Evolutionary conservation across 2,329 filamentous ascomycete species (phyloP).

Genomic region (Oidium heveae): DNA sequence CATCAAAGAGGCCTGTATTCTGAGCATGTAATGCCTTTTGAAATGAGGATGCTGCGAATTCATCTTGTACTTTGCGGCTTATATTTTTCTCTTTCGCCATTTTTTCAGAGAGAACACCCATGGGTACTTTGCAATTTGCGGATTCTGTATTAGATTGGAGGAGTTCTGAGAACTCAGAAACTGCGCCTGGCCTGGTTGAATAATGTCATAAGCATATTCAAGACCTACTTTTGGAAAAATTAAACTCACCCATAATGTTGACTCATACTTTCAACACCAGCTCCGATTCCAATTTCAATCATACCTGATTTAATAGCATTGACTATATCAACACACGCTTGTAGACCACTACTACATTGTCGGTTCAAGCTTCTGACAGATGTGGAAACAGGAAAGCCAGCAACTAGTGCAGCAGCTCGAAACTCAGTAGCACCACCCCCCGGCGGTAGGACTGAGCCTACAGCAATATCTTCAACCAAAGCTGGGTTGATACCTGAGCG

Average conservation of each 20-base stretch:
- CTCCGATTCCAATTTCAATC: conserved; percentile 86
- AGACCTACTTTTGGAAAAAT: conserved; percentile 1
- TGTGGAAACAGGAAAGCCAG: conserved; percentile 66
- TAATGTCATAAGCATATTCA: neutral
- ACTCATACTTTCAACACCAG: conserved; percentile 92
- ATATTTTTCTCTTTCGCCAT: conserved; percentile 77
- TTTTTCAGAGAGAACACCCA: conserved; percentile 79
- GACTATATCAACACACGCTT: conserved; percentile 81
- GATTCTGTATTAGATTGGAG: conserved; percentile 60
- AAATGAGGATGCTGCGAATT: conserved; percentile 85
- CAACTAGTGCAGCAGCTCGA: conserved; percentile 70
- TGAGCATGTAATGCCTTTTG: conserved; percentile 74
- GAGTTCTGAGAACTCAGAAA: conserved; percentile 76
- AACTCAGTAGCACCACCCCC: conserved; percentile 93
- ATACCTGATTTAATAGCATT: conserved; percentile 78
- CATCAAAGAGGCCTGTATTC: conserved; percentile 66
- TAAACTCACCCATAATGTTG: conserved; percentile 55
- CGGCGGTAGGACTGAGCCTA: conserved; percentile 74
- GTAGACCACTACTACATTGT: conserved; percentile 81
- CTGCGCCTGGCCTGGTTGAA: conserved; percentile 41
- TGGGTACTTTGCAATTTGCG: conserved; percentile 91
- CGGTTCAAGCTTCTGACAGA: conserved; percentile 79
- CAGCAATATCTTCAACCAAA: conserved; percentile 76
- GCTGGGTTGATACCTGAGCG: conserved; percentile 73
- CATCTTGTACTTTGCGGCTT: conserved; percentile 50